Conservation (phyloP, 176 grass and related monocot species). For the Avena sativa region DNA sequence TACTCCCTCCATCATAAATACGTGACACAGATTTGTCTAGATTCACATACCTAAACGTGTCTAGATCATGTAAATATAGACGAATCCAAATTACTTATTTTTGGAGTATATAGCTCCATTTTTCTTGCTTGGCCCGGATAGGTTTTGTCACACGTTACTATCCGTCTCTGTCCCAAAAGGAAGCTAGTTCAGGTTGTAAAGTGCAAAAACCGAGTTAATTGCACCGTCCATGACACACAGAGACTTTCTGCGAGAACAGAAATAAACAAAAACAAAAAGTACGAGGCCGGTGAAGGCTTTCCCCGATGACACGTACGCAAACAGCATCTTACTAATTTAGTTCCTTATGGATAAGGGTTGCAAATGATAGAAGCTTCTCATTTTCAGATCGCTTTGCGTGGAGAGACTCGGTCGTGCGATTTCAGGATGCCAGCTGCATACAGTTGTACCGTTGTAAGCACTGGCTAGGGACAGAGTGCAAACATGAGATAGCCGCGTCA, state of each 20-base stretch:
- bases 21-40: no score
- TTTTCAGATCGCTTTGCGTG: neutral
- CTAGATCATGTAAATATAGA: no score
- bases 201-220: neutral
- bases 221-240: constrained; percentile 18
- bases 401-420: neutral
- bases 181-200: neutral
- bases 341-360: neutral
- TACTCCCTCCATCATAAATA: no score
- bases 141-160: neutral
- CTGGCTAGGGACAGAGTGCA: neutral
- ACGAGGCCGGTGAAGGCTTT: neutral
- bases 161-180: neutral
- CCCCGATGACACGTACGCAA: neutral
- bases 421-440: neutral
- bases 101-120: neutral
- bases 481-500: neutral
- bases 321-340: neutral
- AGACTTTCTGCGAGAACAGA: neutral
- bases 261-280: neutral
- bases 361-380: constrained; percentile 38
- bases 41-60: no score
- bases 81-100: no score
- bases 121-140: neutral
- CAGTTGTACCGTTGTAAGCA: neutral